Percentiles rank a stretch among this genome's conserved stretches.
Conservation (phyloP, 257 asterid genomes). For the Linaria vulgaris region DNA sequence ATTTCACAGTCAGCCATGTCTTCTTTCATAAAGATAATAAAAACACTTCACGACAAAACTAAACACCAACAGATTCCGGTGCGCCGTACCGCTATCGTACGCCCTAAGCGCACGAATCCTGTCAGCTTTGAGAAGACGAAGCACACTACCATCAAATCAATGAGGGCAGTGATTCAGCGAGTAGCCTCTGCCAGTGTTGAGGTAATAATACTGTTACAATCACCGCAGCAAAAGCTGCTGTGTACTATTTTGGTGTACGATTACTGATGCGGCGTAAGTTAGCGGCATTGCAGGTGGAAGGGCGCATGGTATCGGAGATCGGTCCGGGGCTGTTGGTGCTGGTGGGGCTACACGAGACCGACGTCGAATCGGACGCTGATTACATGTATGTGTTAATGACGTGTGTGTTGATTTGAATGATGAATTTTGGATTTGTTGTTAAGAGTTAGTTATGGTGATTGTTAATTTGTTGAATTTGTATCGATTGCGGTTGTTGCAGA, state of each 20-base stretch:
- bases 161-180: constrained; percentile 89
- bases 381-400: constrained; percentile 43
- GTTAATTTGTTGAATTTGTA: constrained; percentile 13
- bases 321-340: constrained; percentile 88
- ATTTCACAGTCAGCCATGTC: constrained; percentile 1
- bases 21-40: no score
- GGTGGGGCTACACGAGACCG: constrained; percentile 76
- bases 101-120: constrained; percentile 35
- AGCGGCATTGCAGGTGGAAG: constrained; percentile 65
- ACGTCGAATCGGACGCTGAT: constrained; percentile 70
- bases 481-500: constrained; percentile 44
- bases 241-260: constrained; percentile 5
- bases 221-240: constrained; percentile 1
- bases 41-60: constrained; percentile 23
- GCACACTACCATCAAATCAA: constrained; percentile 38
- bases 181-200: constrained; percentile 87
- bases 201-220: constrained; percentile 33
- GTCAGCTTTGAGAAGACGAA: constrained; percentile 25
- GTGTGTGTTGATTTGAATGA: background rate
- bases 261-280: constrained; percentile 22
- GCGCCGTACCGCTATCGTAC: constrained; percentile 31
- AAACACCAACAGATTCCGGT: constrained; percentile 18
- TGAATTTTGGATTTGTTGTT: background rate
- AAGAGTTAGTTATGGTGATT: constrained; percentile 10
- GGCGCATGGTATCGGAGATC: constrained; percentile 59